Evolutionary conservation across 2,329 filamentous ascomycete genomes (phyloP).

Genomic region (Drechslerella stenobrocha): DNA sequence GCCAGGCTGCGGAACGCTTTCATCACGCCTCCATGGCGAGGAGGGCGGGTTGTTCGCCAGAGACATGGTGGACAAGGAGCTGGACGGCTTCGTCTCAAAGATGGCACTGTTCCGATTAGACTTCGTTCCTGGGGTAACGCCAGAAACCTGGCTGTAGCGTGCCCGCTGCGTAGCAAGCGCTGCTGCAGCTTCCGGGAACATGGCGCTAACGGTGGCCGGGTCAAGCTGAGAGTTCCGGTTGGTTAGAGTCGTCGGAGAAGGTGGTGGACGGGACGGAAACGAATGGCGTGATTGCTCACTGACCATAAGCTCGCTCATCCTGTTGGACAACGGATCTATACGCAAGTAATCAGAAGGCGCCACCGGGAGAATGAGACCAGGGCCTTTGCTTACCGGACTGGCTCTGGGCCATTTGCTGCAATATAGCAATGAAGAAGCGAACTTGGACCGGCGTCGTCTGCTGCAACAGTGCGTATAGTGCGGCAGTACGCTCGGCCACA

Average conservation of each 20-base stretch:
- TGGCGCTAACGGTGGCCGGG: constrained; percentile 89
- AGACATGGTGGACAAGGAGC: constrained; percentile 67
- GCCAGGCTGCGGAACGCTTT: constrained; percentile 56
- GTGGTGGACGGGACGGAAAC: constrained; percentile 69
- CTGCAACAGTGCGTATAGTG: constrained; percentile 90
- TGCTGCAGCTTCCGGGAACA: constrained; percentile 97
- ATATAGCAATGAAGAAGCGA: constrained; percentile 96
- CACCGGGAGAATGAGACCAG: constrained; percentile 14
- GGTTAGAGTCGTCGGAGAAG: constrained; percentile 66
- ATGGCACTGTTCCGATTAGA: constrained; percentile 91
- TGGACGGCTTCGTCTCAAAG: constrained; percentile 64
- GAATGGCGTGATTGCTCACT: constrained; percentile 89
- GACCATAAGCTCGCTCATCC: constrained; percentile 93
- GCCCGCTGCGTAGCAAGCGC: constrained; percentile 99
- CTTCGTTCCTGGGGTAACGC: constrained; percentile 67
- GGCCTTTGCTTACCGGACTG: constrained; percentile 71
- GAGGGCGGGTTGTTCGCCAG: constrained; percentile 67
- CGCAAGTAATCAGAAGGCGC: constrained; percentile 48
- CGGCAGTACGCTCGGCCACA: constrained; percentile 93
- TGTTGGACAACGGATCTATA: constrained; percentile 92
- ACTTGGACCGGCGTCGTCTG: constrained; percentile 99
- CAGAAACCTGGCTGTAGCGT: constrained; percentile 93
- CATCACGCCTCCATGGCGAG: constrained; percentile 72
- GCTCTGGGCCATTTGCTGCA: constrained; percentile 98
- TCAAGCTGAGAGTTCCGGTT: constrained; percentile 97